phyloP scores from a whole-genome alignment of 805 yeast genomes.

The Candida broadrunensis region DNA sequence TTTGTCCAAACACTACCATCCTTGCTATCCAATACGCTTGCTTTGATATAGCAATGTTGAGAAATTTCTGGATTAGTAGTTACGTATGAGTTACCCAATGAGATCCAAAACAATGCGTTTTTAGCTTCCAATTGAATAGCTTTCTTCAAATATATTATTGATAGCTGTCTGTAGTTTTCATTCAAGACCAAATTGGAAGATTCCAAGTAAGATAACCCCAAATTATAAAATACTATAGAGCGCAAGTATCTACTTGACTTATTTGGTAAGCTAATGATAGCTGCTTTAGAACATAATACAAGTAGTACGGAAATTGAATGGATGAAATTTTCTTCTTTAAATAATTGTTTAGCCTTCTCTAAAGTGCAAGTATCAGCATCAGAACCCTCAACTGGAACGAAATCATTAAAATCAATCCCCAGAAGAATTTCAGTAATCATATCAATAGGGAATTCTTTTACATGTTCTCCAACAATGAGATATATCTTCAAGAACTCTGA shows the following conservation, averaged over 20 bases:
- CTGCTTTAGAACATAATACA: constrained; percentile 47
- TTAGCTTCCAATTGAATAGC: constrained; percentile 71
- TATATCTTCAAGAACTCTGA: constrained; percentile 56
- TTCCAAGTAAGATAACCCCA: constrained; percentile 64
- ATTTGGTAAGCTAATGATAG: constrained; percentile 32
- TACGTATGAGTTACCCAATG: constrained; percentile 74
- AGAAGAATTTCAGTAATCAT: constrained; percentile 18
- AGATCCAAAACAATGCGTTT: constrained; percentile 75
- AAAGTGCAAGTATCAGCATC: constrained; percentile 9
- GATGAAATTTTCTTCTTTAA: constrained; percentile 6
- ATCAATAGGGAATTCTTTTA: constrained; percentile 46
- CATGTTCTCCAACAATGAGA: constrained; percentile 52
- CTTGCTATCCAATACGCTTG: constrained; percentile 64
- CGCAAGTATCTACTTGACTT: constrained; percentile 47
- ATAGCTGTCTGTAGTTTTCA: constrained; percentile 38
- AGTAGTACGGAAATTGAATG: constrained; percentile 33
- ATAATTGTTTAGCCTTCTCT: constrained; percentile 17
- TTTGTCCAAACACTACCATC: constrained; percentile 77
- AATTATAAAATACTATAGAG: constrained; percentile 59
- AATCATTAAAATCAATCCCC: constrained; percentile 14
- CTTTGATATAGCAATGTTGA: constrained; percentile 91
- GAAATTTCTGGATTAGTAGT: constrained; percentile 65
- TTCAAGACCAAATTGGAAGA: constrained; percentile 23
- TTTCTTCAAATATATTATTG: constrained; percentile 58
- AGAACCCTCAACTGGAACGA: constrained; percentile 10